Evolutionary conservation across 495 filamentous ascomycete genomes (phyloP).

Genomic region (Barbatosphaeria neglecta): DNA sequence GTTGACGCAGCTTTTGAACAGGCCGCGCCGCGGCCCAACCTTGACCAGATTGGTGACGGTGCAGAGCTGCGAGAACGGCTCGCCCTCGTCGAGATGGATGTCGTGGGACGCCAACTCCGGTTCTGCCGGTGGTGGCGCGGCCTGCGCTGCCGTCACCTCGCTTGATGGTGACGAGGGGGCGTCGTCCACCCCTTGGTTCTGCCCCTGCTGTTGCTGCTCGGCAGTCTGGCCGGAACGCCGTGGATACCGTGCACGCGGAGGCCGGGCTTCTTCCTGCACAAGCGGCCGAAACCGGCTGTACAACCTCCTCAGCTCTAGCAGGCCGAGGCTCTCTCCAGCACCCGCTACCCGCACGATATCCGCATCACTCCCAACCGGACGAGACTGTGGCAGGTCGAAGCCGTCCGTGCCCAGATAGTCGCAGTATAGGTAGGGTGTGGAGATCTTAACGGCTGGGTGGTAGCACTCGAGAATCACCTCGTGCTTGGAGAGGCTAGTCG

Average conservation of each 20-base stretch:
- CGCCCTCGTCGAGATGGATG: slow-evolving; percentile 53
- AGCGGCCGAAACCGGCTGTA: slow-evolving; percentile 52
- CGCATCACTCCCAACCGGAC: slow-evolving; percentile 18
- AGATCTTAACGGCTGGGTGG: slow-evolving; percentile 57
- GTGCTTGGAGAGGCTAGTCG: slow-evolving; percentile 45
- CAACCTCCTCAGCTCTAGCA: slow-evolving; percentile 19
- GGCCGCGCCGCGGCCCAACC: slow-evolving; percentile 42
- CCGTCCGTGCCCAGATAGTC: slow-evolving; percentile 48
- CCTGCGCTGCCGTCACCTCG: slow-evolving; percentile 12
- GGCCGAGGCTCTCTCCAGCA: slow-evolving; percentile 3
- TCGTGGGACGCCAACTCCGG: slow-evolving; percentile 38
- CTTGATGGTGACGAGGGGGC: too few species aligned
- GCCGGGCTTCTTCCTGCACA: slow-evolving; percentile 30
- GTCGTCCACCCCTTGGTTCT: slow-evolving; percentile 1
- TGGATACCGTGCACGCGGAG: slow-evolving; percentile 19
- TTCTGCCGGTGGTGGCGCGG: too few species aligned
- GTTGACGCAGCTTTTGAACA: slow-evolving; percentile 49
- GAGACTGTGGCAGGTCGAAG: slow-evolving; percentile 28
- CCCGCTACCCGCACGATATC: slow-evolving; percentile 2
- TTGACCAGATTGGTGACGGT: slow-evolving; percentile 58
- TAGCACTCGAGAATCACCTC: slow-evolving; percentile 67
- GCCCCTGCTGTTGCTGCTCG: not conserved
- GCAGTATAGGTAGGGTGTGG: slow-evolving; percentile 57
- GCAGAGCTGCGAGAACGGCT: slow-evolving; percentile 62
- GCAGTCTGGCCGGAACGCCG: slow-evolving; percentile 4